phyloP scores from a whole-genome alignment of 192 early-diverging fungal species.

The Neocallimastix lanati region DNA sequence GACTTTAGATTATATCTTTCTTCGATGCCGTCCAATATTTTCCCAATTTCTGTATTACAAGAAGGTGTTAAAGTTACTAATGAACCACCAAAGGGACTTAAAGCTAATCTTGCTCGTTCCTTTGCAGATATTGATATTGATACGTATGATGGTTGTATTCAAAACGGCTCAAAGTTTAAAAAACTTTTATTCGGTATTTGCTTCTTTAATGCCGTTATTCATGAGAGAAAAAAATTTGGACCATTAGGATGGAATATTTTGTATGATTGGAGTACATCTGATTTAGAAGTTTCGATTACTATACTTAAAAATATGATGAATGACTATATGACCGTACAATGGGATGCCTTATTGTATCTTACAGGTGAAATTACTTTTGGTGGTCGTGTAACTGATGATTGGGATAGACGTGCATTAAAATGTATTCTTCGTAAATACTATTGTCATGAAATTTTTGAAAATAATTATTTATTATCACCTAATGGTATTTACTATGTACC shows the following conservation, averaged over 20 bases:
- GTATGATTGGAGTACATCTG: slow-evolving; percentile 37
- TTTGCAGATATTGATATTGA: slow-evolving; percentile 26
- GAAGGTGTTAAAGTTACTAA: slow-evolving; percentile 45
- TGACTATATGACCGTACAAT: slow-evolving; percentile 25
- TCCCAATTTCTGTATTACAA: slow-evolving; percentile 34
- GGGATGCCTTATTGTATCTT: slow-evolving; percentile 31
- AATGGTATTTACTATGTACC: slow-evolving; percentile 34
- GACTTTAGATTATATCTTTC: slow-evolving; percentile 37
- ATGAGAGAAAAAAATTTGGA: slow-evolving; percentile 42
- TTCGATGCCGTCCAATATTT: slow-evolving; percentile 44
- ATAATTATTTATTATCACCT: slow-evolving; percentile 25
- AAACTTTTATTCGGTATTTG: slow-evolving; percentile 43
- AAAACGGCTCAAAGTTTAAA: slow-evolving; percentile 15
- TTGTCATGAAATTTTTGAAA: slow-evolving; percentile 22
- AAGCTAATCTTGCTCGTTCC: slow-evolving; percentile 32
- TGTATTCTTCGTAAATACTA: slow-evolving; percentile 33
- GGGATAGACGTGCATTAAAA: slow-evolving; percentile 30
- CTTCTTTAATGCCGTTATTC: slow-evolving; percentile 45
- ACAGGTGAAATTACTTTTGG: slow-evolving; percentile 41
- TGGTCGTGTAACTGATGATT: slow-evolving; percentile 44
- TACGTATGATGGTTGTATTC: background rate
- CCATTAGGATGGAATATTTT: slow-evolving; percentile 34
- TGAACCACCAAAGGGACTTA: slow-evolving; percentile 40
- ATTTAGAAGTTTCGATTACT: slow-evolving; percentile 11
- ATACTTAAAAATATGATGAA: slow-evolving; percentile 11